phyloP scores from a whole-genome alignment of 345 rosid genomes.

The Brassica rapa region DNA sequence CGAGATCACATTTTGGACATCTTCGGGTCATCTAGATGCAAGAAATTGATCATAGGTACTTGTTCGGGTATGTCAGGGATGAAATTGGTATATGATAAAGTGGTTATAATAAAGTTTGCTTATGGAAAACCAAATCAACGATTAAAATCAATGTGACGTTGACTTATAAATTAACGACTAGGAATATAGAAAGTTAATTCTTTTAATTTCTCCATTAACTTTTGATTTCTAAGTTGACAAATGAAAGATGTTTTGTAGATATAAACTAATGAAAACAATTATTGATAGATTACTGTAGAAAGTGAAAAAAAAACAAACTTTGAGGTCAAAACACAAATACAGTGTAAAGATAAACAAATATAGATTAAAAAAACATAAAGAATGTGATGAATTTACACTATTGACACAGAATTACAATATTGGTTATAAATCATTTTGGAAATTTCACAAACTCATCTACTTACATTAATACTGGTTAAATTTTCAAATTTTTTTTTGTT shows the following conservation, averaged over 20 bases:
- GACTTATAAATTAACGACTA: not conserved
- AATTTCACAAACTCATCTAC: conserved; percentile 20
- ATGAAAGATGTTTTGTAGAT: not conserved
- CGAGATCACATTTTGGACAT: conserved; percentile 33
- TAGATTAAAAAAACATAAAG: not conserved
- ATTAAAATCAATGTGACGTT: not conserved
- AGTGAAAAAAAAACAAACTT: not conserved
- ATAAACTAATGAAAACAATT: not conserved
- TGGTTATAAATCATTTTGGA: not conserved
- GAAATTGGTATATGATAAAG: not conserved
- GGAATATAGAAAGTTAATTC: not conserved
- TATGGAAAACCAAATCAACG: not conserved
- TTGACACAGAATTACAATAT: conserved; percentile 13
- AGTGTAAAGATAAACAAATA: not conserved
- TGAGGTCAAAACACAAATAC: not conserved
- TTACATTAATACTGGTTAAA: conserved; percentile 24
- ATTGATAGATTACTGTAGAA: not conserved
- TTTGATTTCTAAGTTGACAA: not conserved
- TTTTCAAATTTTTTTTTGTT: not conserved
- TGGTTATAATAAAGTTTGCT: not conserved
- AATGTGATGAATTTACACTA: conserved; percentile 31
- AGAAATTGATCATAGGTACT: conserved; percentile 56
- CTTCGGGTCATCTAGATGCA: conserved; percentile 20
- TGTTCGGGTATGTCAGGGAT: conserved; percentile 38
- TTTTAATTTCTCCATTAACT: not conserved